Base-by-base conservation (phyloP, 2,329 filamentous ascomycete genomes). In the Daldinia sp. region DNA sequence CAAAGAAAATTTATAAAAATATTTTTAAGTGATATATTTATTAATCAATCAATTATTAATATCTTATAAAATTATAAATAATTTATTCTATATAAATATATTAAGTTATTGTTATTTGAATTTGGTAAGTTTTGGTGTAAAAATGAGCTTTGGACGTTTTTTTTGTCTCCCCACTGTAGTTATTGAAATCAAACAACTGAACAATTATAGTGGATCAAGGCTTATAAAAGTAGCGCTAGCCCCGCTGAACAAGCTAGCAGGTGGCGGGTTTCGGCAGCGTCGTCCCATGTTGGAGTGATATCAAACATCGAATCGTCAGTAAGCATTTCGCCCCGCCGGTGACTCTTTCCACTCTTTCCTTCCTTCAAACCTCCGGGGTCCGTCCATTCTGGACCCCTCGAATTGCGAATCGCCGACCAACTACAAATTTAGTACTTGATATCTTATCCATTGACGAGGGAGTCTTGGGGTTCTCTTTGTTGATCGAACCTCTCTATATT, bases 301-400 rank as follows among this genome's bases (percentile, higher is more conserved):
- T 62, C 30, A 30, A 53, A 60, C 59, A 62, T 62, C 30, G 35
- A 53, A 60, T 66, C 56, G 58, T 63, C 66, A 66, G 61, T 35
- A 55, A 53, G 47, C 52, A 45, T 68, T 67, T 59, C 39, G 70
- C 70, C 72, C 71, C 70, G 70, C 72, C 67, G 67, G 66, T 73
- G 72, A 73, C 72, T 72, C 68, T 58, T 68, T 53, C 54, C 39
- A 61, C 49, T 59, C 68, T 62, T 57, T 59, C 49, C 53, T 61
- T 63, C 61, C 61, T n/a, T 69, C 51, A 64, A 63, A 51, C 61
- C 63, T 69, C 64, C 66, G 72, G 75, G 74, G 72, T 73, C 67
- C 70, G 70, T 72, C 71, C 69, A 67, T 56, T 59, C 47, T 66
- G 71, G 73, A 70, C 71, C 70, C 73, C 70, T 73, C 68, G 66